Conservation (phyloP, 306 rosid species). For the Hippophae gyantsensis region DNA sequence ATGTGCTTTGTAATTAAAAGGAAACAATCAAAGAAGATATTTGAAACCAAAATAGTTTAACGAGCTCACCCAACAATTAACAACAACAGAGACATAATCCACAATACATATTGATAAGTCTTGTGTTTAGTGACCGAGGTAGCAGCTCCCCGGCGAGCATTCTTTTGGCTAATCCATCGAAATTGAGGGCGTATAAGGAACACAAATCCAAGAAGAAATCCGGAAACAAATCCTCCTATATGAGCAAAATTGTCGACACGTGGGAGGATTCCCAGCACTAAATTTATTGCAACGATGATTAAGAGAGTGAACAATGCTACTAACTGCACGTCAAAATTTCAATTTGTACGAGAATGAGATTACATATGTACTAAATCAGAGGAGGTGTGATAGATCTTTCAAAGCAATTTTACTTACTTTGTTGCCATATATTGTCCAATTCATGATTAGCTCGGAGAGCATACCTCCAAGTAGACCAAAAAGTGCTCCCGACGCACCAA, state of each 20-base stretch:
- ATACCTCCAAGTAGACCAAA: slow-evolving; percentile 84
- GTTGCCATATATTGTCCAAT: slow-evolving; percentile 79
- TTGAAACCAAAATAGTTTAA: slow-evolving; percentile 6
- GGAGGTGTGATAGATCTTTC: slow-evolving; percentile 9
- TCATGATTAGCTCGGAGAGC: slow-evolving; percentile 77
- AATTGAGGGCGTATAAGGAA: slow-evolving; percentile 69
- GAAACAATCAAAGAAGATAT: not conserved
- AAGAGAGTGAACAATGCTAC: slow-evolving; percentile 60
- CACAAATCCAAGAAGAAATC: slow-evolving; percentile 79
- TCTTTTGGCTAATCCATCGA: slow-evolving; percentile 46
- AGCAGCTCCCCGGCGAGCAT: slow-evolving; percentile 18
- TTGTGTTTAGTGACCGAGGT: slow-evolving; percentile 51
- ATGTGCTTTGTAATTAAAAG: not conserved
- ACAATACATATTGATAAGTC: slow-evolving; percentile 56
- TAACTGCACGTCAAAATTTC: slow-evolving; percentile 30
- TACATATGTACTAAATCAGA: not conserved
- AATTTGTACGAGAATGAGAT: slow-evolving; percentile 18
- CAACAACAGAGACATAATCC: slow-evolving; percentile 47
- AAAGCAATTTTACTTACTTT: slow-evolving; percentile 43
- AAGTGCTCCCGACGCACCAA: slow-evolving; percentile 91
- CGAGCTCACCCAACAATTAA: slow-evolving; percentile 41
- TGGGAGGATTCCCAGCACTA: slow-evolving; percentile 82
- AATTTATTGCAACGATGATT: slow-evolving; percentile 46
- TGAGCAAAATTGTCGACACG: slow-evolving; percentile 87
- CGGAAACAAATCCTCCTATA: slow-evolving; percentile 76